Percentiles rank a stretch among this genome's conserved stretches.
Evolutionary conservation across 768 basidiomycete species (phyloP).

Genomic region (Collybiopsis luxurians): DNA sequence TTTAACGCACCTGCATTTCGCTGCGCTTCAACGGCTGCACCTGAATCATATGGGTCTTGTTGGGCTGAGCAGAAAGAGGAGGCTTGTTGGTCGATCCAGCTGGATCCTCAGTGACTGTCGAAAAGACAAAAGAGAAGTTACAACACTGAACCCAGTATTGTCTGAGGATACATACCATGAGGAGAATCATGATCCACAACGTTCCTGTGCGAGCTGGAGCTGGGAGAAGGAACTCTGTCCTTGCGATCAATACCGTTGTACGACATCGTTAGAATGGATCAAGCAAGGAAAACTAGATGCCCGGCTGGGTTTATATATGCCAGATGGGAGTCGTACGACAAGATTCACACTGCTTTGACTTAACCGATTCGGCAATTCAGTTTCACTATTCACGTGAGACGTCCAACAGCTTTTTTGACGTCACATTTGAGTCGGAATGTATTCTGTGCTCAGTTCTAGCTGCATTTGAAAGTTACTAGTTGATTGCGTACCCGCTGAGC

Average conservation of each 20-base stretch:
- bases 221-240: conserved; percentile 45
- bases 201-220: conserved; percentile 42
- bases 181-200: conserved; percentile 74
- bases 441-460: too few species aligned
- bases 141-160: too few species aligned
- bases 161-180: conserved; percentile 42
- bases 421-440: too few species aligned
- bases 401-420: too few species aligned
- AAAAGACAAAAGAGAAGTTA: conserved; percentile 6
- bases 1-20: conserved; percentile 75
- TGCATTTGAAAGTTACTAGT: too few species aligned
- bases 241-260: conserved; percentile 45
- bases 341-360: neutral
- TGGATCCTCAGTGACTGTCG: conserved; percentile 63
- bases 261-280: conserved; percentile 1
- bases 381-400: too few species aligned
- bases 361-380: neutral
- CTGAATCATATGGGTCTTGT: conserved; percentile 55
- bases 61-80: conserved; percentile 14
- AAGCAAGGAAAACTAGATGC: neutral
- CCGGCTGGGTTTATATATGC: neutral
- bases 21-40: conserved; percentile 84
- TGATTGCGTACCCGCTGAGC: too few species aligned
- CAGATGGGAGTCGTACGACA: neutral
- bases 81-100: conserved; percentile 31